Percentiles rank a stretch among this genome's conserved stretches.
phyloP scores from a whole-genome alignment of 768 basidiomycete genomes.

The Hemileccinum impolitum region DNA sequence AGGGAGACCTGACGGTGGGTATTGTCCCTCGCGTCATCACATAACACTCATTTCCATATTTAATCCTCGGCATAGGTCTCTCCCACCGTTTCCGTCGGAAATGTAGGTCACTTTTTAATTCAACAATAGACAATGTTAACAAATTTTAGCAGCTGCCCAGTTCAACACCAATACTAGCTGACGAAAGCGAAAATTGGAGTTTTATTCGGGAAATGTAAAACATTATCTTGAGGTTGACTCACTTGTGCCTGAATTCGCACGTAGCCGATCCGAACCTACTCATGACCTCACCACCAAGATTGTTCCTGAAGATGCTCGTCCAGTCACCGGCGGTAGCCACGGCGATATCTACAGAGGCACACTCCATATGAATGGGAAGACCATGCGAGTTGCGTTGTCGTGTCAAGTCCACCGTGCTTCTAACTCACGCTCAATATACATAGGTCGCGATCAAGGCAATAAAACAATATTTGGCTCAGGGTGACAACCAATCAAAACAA shows the following conservation, averaged over 20 bases:
- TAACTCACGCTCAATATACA: not conserved
- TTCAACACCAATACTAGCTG: not conserved
- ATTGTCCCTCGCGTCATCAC: not conserved
- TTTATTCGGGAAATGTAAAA: constrained; percentile 14
- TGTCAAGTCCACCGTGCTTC: not conserved
- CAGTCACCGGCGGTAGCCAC: constrained; percentile 20
- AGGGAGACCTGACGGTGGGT: constrained; percentile 1
- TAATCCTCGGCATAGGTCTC: not conserved
- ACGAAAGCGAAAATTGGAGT: constrained; percentile 1
- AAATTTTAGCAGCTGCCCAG: constrained; percentile 3
- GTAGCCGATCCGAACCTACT: constrained; percentile 10
- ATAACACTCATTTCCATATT: not conserved
- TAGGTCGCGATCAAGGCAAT: constrained; percentile 28
- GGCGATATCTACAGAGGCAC: constrained; percentile 20
- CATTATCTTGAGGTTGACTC: not conserved
- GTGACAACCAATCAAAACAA: constrained; percentile 8
- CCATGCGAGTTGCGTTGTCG: constrained; percentile 8
- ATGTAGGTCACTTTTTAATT: not conserved
- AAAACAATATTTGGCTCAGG: constrained; percentile 17
- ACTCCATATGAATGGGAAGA: constrained; percentile 9
- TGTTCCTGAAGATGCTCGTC: constrained; percentile 4
- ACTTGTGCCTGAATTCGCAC: not conserved
- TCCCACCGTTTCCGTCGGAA: not conserved
- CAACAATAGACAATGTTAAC: not conserved
- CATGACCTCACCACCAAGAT: constrained; percentile 17